Percentiles rank a stretch among this genome's conserved stretches.
Evolutionary conservation across 176 grass and related monocot species (phyloP).

Genomic region (Bolboschoenus planiculmis): DNA sequence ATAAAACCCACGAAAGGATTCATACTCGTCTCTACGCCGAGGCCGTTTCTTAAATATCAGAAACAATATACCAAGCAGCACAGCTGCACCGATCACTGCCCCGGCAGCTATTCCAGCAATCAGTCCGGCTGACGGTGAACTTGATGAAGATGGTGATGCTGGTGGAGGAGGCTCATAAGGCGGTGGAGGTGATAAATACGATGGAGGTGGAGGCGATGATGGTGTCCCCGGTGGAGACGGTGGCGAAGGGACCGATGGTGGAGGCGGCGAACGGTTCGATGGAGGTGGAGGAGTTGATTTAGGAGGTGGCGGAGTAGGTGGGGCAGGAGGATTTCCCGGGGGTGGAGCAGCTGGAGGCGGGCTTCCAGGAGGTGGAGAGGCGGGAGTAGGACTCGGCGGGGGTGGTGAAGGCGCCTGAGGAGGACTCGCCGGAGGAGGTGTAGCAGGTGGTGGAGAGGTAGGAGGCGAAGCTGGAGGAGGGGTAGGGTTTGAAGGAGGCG

Average conservation of each 20-base stretch:
- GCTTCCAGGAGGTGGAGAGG: not conserved
- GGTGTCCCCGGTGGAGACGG: slow-evolving; percentile 1
- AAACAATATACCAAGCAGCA: slow-evolving; percentile 31
- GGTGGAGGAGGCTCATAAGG: not conserved
- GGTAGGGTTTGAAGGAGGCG: not conserved
- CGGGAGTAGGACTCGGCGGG: not conserved
- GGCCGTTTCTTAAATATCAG: slow-evolving; percentile 18
- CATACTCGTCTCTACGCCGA: not conserved
- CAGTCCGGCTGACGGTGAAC: not conserved
- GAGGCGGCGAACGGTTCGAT: not conserved
- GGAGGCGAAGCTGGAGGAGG: not conserved
- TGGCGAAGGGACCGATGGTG: not conserved
- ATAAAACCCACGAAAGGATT: not conserved
- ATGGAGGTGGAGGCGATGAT: not conserved
- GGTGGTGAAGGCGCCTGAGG: not conserved
- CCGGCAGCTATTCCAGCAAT: slow-evolving; percentile 36
- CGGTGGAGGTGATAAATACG: slow-evolving; percentile 23
- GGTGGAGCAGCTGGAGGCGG: not conserved
- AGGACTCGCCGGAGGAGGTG: not conserved
- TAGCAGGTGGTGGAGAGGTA: not conserved
- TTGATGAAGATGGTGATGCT: not conserved
- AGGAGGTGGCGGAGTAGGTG: not conserved
- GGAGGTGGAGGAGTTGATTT: not conserved
- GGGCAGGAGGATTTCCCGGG: not conserved
- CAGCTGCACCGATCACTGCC: slow-evolving; percentile 14